Evolutionary conservation across 345 rosid genomes (phyloP).

Genomic region (Gossypium thurberi): DNA sequence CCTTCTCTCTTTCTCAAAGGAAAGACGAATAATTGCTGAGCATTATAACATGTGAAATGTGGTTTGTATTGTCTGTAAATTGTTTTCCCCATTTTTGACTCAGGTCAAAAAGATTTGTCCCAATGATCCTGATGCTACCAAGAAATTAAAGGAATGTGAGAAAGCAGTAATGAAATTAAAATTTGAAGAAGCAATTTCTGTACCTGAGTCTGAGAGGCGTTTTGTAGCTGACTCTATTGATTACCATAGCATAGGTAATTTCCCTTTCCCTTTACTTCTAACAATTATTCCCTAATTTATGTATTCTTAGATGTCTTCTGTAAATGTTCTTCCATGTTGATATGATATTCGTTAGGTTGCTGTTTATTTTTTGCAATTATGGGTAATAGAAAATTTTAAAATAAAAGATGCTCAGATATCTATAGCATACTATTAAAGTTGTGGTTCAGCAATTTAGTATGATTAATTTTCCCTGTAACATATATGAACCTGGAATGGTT

Average conservation of each 20-base stretch:
- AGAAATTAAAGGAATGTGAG: conserved; percentile 87
- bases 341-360: neutral
- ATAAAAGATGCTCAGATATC: neutral
- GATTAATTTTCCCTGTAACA: neutral
- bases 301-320: neutral
- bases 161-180: conserved; percentile 89
- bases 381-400: neutral
- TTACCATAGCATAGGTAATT: conserved; percentile 68
- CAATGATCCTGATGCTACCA: conserved; percentile 89
- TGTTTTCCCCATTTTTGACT: conserved; percentile 7
- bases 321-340: neutral
- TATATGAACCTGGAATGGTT: neutral
- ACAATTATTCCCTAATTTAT: neutral
- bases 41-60: neutral
- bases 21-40: neutral
- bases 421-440: neutral
- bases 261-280: neutral
- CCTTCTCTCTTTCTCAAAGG: neutral
- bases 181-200: conserved; percentile 95
- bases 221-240: conserved; percentile 87
- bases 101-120: conserved; percentile 85
- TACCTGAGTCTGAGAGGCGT: conserved; percentile 59
- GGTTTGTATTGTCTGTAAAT: neutral
- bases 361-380: neutral
- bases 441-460: neutral